Conservation (phyloP, 192 early-diverging fungal species). For the Gonapodya prolifera region DNA sequence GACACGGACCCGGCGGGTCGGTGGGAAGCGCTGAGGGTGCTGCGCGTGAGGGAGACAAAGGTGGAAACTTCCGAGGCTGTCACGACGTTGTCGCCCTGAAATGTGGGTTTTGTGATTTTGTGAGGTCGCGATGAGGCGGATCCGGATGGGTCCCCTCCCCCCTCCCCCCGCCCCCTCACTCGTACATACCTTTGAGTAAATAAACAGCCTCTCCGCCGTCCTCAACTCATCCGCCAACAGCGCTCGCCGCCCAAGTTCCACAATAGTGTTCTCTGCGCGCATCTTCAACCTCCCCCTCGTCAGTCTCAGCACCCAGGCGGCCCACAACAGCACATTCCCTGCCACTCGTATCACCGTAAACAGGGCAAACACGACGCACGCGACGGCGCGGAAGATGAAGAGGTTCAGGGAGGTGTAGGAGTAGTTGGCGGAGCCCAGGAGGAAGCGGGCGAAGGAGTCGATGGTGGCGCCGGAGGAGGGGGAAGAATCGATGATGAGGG, state of each 20-base stretch:
- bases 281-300: neutral
- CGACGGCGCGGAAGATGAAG: neutral
- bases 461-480: neutral
- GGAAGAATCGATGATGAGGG: neutral
- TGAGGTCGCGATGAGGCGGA: too few species aligned
- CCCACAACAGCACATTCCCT: neutral
- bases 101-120: too few species aligned
- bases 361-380: neutral
- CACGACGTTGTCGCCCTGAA: neutral
- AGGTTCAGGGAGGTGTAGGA: neutral
- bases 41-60: neutral
- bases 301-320: neutral
- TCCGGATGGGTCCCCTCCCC: too few species aligned
- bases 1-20: neutral
- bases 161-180: too few species aligned
- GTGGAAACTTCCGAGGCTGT: neutral
- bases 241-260: neutral
- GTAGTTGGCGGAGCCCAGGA: neutral
- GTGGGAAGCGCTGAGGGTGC: neutral
- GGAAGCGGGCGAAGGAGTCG: neutral
- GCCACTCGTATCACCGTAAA: neutral
- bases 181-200: neutral
- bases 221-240: neutral
- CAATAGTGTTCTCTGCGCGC: neutral
- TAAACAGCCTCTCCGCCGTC: neutral